Base-by-base conservation (phyloP, 495 filamentous ascomycete species). In the Penicillium bialowiezense region DNA sequence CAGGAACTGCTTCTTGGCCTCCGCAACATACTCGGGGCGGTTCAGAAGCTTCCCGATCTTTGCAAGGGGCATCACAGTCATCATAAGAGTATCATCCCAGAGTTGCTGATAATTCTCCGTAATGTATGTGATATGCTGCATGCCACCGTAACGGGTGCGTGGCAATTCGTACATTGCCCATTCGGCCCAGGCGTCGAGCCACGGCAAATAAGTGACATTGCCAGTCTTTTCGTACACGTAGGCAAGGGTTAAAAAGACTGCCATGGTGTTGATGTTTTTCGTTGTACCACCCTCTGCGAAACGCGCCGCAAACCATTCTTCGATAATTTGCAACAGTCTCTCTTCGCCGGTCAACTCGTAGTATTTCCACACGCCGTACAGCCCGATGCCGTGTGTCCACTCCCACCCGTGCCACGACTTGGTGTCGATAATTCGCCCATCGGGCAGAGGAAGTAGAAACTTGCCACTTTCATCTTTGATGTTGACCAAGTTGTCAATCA, bases 261-360 rank as follows among this genome's bases (percentile, higher is more conserved):
- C 76, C 85, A 89, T 88, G 1, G 86, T 89, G 69, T 90, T 90
- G 73, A 89, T 88, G 52, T 90, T 90, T 58, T 90, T 90, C 2
- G 84, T 87, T 0, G 85, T 88, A 21, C 82, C 80, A 15, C 85
- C 86, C 29, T 80, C 78, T 0, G 75, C 77, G 47, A 89, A 84
- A 14, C 84, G 78, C 7, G 69, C 72, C 9, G 65, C 63, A 65
- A 88, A 89, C 86, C 86, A 90, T 33, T 78, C 75, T 46, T 84
- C 77, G 51, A 89, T 86, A 44, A 83, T 77, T 18, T 65, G 55
- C 1, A 86, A 70, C 13, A 76, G 64, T 3, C 61, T 60, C 0
- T 58, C 46, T 37, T 81, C 75, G 17, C 76, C 79, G 0, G 83
- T 87, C 28, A 89, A 59, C 37, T 79, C 75, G 70, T 88, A 82